Conservation (phyloP, 2,329 filamentous ascomycete genomes). For the Aspergillus japonicus region DNA sequence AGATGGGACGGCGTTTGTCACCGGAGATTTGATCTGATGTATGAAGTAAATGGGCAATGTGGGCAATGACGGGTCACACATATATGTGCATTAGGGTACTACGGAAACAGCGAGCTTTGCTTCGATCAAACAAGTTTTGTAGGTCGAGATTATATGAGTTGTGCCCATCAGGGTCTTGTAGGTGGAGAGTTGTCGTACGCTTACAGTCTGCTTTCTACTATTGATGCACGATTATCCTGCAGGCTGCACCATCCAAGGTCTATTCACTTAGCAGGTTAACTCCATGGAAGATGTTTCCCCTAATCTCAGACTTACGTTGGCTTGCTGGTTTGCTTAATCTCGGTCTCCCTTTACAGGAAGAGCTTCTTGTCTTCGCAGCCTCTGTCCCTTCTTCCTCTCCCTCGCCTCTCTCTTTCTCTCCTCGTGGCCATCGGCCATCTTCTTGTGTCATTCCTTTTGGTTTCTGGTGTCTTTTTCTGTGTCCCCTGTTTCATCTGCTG, state of each 20-base stretch:
- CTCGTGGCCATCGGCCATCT: neutral
- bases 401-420: neutral
- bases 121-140: neutral
- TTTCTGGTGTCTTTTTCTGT: too few species aligned
- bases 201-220: too few species aligned
- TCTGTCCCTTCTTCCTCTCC: neutral
- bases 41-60: neutral
- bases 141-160: too few species aligned
- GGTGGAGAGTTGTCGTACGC: too few species aligned
- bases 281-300: too few species aligned
- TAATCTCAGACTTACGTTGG: too few species aligned
- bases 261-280: too few species aligned
- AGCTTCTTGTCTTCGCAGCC: too few species aligned
- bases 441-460: neutral
- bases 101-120: neutral
- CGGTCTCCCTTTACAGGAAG: neutral
- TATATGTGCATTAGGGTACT: neutral
- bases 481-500: neutral
- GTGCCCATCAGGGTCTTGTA: too few species aligned
- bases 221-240: too few species aligned
- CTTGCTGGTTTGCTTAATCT: neutral
- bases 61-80: neutral
- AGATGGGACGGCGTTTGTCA: slow-evolving; percentile 19
- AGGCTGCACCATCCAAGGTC: too few species aligned
- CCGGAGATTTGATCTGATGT: slow-evolving; percentile 3